Percentiles rank a stretch among this genome's conserved stretches.
phyloP scores from a whole-genome alignment of 1,284 basidiomycete genomes.

The Naganishia albida region DNA sequence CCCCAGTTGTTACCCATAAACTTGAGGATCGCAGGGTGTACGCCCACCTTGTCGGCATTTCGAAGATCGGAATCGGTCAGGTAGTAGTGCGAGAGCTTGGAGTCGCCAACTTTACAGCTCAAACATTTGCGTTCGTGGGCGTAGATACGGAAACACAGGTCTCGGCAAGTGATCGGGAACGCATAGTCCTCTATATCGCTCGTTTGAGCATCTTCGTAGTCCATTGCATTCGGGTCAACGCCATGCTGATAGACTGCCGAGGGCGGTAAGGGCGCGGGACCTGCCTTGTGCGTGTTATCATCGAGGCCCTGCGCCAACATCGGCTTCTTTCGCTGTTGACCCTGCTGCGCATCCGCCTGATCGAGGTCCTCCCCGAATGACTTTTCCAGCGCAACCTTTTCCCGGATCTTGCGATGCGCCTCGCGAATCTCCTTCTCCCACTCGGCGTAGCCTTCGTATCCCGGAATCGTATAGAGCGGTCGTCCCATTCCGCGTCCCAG shows the following conservation, averaged over 20 bases:
- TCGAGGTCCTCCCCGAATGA: not conserved
- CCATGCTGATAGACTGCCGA: constrained; percentile 19
- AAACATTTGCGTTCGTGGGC: constrained; percentile 28
- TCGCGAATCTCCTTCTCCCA: constrained; percentile 21
- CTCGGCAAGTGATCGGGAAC: constrained; percentile 26
- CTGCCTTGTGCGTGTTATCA: not conserved
- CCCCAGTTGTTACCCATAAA: constrained; percentile 30
- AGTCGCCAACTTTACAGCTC: constrained; percentile 30
- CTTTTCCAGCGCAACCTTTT: constrained; percentile 14
- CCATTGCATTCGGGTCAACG: not conserved
- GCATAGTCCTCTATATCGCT: constrained; percentile 8
- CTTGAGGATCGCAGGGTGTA: constrained; percentile 15
- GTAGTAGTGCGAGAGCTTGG: constrained; percentile 32
- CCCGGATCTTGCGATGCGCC: constrained; percentile 13
- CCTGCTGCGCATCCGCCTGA: not conserved
- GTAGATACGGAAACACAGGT: constrained; percentile 30
- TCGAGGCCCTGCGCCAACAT: not conserved
- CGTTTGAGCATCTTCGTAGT: not conserved
- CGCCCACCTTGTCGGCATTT: constrained; percentile 14
- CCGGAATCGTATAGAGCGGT: constrained; percentile 28
- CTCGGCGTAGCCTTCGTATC: constrained; percentile 22
- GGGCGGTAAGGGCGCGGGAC: constrained; percentile 7
- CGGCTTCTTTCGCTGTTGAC: not conserved
- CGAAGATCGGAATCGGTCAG: constrained; percentile 27
- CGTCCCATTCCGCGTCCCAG: constrained; percentile 31